These are phyloP conservation scores for Limonium bicolor DNA, from an alignment of 148 eudicot genomes.

Conservation along the genomic window DNA sequence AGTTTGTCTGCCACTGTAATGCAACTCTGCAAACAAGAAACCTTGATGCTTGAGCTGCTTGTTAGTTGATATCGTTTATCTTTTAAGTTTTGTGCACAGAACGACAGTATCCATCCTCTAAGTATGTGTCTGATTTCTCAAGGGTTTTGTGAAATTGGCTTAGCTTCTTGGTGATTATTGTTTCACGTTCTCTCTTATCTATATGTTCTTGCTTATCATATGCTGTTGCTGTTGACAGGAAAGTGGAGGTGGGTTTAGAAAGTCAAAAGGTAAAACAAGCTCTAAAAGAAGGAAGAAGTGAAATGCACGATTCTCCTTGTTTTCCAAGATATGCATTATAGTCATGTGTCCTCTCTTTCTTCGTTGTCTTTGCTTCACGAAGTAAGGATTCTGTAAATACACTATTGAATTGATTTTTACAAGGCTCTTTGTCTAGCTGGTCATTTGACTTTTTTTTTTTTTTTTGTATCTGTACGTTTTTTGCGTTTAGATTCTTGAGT, in stretches of 20 bases:
- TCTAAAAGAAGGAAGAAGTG: slow-evolving; percentile 25
- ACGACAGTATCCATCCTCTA: background rate
- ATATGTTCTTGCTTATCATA: background rate
- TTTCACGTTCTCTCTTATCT: background rate
- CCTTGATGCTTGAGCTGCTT: background rate
- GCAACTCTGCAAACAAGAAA: background rate
- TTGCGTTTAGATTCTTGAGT: too few relatives aligned
- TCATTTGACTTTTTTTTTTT: too few relatives aligned
- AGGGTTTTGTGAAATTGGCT: background rate
- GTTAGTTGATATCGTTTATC: background rate
- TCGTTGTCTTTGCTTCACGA: too few relatives aligned
- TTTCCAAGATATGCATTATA: too few relatives aligned
- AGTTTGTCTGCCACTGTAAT: background rate
- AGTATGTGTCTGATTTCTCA: background rate
- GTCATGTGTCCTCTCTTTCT: too few relatives aligned
- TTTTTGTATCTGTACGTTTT: too few relatives aligned
- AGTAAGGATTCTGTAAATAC: too few relatives aligned
- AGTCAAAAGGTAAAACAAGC: slow-evolving; percentile 25
- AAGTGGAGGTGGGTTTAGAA: slow-evolving; percentile 39
- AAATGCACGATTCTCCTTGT: too few relatives aligned
- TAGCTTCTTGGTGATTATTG: background rate
- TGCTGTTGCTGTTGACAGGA: slow-evolving; percentile 33
- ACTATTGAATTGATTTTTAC: too few relatives aligned
- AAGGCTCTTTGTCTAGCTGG: too few relatives aligned
- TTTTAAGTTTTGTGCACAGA: background rate